phyloP scores from a whole-genome alignment of 1,139 yeast genomes.

The Nakaseomyces glabratus region DNA sequence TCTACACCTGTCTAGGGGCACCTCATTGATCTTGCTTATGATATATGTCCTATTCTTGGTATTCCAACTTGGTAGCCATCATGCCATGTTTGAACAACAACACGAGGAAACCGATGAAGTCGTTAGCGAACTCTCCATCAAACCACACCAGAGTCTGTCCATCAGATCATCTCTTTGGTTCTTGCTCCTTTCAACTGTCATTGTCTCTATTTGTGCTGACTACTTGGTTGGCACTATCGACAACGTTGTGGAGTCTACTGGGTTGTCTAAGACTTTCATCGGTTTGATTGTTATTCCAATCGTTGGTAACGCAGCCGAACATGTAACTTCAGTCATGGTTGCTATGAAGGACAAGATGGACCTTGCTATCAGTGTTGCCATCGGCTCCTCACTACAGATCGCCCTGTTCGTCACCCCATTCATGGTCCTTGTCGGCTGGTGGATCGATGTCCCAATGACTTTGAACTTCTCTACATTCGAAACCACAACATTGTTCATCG shows the following conservation, averaged over 20 bases:
- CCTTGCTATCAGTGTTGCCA: conserved; percentile 91
- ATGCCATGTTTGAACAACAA: conserved; percentile 44
- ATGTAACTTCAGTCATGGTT: conserved; percentile 89
- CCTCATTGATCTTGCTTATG: conserved; percentile 67
- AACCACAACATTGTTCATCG: conserved; percentile 79
- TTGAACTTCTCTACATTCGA: conserved; percentile 87
- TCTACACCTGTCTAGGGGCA: conserved; percentile 74
- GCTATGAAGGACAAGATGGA: conserved; percentile 97
- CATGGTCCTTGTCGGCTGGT: conserved; percentile 89
- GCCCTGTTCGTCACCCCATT: conserved; percentile 93
- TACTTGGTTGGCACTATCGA: conserved; percentile 89
- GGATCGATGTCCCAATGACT: conserved; percentile 83
- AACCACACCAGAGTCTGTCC: conserved; percentile 18
- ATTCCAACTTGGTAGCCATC: conserved; percentile 87
- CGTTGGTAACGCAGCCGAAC: conserved; percentile 98
- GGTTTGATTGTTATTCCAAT: conserved; percentile 91
- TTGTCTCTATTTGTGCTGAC: conserved; percentile 89
- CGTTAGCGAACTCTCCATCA: conserved; percentile 20
- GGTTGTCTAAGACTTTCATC: conserved; percentile 87
- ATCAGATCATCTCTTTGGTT: conserved; percentile 22
- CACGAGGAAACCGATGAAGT: conserved; percentile 34
- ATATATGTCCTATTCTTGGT: conserved; percentile 70
- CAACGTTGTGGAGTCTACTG: conserved; percentile 71
- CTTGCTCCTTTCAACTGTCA: conserved; percentile 57
- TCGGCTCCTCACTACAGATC: conserved; percentile 94